Evolutionary conservation across 257 asterid species (phyloP), one percentile per base, ranked within the genome.

Genomic region (Paraleonurus japonicus): DNA sequence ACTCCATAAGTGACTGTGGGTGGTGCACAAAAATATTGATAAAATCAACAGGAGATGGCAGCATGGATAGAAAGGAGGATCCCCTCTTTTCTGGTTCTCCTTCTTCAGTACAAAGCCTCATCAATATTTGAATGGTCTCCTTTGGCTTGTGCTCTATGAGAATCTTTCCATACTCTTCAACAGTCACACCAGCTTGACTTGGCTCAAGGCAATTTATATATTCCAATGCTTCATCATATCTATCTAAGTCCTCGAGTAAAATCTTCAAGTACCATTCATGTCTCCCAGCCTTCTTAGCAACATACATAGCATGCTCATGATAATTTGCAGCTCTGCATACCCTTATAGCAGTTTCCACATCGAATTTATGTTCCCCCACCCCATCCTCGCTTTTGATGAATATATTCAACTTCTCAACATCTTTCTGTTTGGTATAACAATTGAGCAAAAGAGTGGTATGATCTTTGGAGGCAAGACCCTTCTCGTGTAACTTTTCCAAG

Each of bases 21-120:
- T 88, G 81, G 65, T 86, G 93, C 67, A 91, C 89, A 33, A 91
- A 91, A 66, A 91, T 88, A 78, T 85, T 94, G 76, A 89, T 84
- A 84, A 94, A 94, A 85, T 94, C 99, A 79, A 94, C 97, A 59
- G 99, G 99, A 65, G 99, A 94, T 50, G 98, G 98, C 90, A 91
- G 78, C 96, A 94, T 91, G 70, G 99, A 81, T 58, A 91, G 73
- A 80, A 84, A 88, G 65, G 89, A 76, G 73, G 85, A 75, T 43
- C 83, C 84, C 48, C 62, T 85, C 83, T 81, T 88, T 70, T 77
- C 32, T 6, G 76, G 74, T 65, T 93, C 97, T 35, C 88, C 86
- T 79, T 90, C 98, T 73, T 91, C 99, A 27, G 96, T 91, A 73
- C 99, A 91, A 77, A 94, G 96, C 80, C 95, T 83, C 96, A 88